Conservation (phyloP, 2,329 filamentous ascomycete genomes). For the Paraphoma chrysanthemicola region DNA sequence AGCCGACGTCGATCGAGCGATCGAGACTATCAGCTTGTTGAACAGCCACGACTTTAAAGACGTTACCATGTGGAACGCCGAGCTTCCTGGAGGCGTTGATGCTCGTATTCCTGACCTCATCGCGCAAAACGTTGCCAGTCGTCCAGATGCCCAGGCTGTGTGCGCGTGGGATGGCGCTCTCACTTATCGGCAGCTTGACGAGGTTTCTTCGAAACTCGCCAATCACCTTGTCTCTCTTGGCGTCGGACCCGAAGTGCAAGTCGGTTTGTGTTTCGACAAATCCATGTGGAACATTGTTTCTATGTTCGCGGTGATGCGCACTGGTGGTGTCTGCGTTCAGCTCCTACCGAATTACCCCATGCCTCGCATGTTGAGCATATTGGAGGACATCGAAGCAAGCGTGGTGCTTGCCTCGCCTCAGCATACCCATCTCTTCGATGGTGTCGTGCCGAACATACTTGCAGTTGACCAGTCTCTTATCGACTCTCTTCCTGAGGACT, state of each 20-base stretch:
- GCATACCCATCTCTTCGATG: conserved; percentile 18
- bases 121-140: conserved; percentile 3
- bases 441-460: conserved; percentile 45
- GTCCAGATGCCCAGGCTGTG: conserved; percentile 20
- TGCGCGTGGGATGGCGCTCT: conserved; percentile 28
- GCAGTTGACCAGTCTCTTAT: conserved; percentile 10
- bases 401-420: conserved; percentile 17
- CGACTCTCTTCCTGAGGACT: conserved; percentile 14
- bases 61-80: conserved; percentile 2
- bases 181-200: conserved; percentile 25
- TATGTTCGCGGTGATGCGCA: conserved; percentile 36
- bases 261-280: conserved; percentile 40
- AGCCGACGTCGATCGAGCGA: conserved; percentile 1
- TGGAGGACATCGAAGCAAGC: conserved; percentile 12
- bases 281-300: conserved; percentile 35
- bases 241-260: conserved; percentile 19
- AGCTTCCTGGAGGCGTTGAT: conserved; percentile 1
- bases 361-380: conserved; percentile 8
- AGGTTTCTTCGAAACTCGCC: conserved; percentile 14
- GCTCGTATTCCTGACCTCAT: conserved; percentile 19
- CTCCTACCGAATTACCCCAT: conserved; percentile 12
- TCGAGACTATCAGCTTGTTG: conserved; percentile 14
- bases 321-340: conserved; percentile 25
- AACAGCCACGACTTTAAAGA: conserved; percentile 13
- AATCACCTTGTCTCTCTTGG: conserved; percentile 19